These are phyloP conservation scores for Penicillium malachiteum DNA, from an alignment of 495 filamentous ascomycete species.

Conservation along the genomic window DNA sequence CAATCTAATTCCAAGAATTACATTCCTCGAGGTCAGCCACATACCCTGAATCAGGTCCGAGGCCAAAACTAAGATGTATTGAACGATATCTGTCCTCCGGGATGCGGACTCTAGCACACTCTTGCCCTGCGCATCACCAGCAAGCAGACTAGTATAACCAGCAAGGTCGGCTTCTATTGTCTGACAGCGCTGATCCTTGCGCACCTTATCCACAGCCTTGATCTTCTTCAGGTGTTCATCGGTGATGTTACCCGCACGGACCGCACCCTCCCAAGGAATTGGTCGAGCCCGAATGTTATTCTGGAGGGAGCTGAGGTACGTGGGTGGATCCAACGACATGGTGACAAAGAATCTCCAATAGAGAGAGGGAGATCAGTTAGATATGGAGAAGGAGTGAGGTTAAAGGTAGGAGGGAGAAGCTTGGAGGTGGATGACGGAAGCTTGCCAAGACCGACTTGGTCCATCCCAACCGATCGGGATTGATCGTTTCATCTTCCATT, in stretches of 20 bases:
- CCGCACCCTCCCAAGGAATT: slow-evolving; percentile 97
- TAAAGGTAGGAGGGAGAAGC: slow-evolving; percentile 23
- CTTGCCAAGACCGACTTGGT: slow-evolving; percentile 28
- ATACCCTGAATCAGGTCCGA: slow-evolving; percentile 85
- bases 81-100: slow-evolving; percentile 81
- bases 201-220: slow-evolving; percentile 95
- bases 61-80: slow-evolving; percentile 89
- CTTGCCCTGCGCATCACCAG: slow-evolving; percentile 66
- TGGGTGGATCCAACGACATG: slow-evolving; percentile 88
- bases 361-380: slow-evolving; percentile 1
- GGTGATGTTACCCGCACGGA: slow-evolving; percentile 88
- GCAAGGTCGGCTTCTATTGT: slow-evolving; percentile 75
- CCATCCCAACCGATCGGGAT: slow-evolving; percentile 21
- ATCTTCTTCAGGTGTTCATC: slow-evolving; percentile 94
- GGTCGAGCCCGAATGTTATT: slow-evolving; percentile 92
- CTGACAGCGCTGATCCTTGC: slow-evolving; percentile 79
- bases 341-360: slow-evolving; percentile 19
- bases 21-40: background rate
- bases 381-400: slow-evolving; percentile 9
- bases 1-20: background rate
- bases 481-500: slow-evolving; percentile 14
- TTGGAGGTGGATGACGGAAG: slow-evolving; percentile 31
- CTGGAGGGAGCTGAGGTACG: slow-evolving; percentile 86
- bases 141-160: slow-evolving; percentile 74
- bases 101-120: slow-evolving; percentile 81